Conservation (phyloP, 306 rosid species). For the Quercus agrifolia region DNA sequence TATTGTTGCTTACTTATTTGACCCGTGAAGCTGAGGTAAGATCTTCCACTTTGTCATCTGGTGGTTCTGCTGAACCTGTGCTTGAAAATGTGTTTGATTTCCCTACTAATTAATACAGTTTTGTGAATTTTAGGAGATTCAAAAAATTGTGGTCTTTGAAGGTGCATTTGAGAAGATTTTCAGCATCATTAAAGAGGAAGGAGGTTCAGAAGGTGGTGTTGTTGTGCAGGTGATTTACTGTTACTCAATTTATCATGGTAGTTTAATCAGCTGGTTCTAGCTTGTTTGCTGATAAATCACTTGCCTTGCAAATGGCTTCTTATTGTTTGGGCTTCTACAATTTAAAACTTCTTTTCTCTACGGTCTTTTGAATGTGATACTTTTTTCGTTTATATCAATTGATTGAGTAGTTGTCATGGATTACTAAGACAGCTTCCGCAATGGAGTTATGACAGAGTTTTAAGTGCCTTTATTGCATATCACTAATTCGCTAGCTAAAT, state of each 20-base stretch:
- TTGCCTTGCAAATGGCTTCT: not conserved
- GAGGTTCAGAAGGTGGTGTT: constrained; percentile 94
- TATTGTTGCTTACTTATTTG: constrained; percentile 82
- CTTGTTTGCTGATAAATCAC: not conserved
- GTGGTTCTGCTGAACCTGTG: not conserved
- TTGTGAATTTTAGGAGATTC: constrained; percentile 76
- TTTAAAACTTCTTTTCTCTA: not conserved
- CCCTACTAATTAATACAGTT: constrained; percentile 17
- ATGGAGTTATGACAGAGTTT: not conserved
- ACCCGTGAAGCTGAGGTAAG: constrained; percentile 95
- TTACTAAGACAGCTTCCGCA: not conserved
- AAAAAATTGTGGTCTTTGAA: constrained; percentile 95
- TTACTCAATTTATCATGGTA: not conserved
- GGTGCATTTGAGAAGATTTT: constrained; percentile 94
- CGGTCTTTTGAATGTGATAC: no score
- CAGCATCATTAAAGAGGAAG: constrained; percentile 89
- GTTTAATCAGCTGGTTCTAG: constrained; percentile 17
- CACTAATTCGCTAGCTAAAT: not conserved
- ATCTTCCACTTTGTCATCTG: constrained; percentile 7
- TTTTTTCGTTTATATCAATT: no score
- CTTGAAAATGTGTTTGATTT: not conserved
- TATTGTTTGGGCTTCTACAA: not conserved
- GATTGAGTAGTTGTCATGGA: not conserved
- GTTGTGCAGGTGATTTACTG: constrained; percentile 80
- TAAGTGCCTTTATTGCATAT: constrained; percentile 6